Evolutionary conservation across 352 stramenopile genomes (phyloP).

Genomic region (Aphanomyces invadans): DNA sequence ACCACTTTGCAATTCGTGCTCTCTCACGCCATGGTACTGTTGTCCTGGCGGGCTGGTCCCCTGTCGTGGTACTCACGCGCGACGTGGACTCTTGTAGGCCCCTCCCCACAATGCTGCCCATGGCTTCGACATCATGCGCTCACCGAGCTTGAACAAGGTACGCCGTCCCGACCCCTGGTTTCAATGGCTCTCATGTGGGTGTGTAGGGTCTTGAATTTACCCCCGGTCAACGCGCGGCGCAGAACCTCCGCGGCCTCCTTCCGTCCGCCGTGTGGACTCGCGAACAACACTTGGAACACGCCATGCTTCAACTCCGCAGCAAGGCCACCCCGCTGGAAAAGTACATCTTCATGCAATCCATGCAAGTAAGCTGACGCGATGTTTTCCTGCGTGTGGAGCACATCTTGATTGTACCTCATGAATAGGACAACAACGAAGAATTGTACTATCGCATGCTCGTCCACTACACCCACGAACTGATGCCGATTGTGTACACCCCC

Average conservation of each 20-base stretch:
- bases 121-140: slow-evolving; percentile 68
- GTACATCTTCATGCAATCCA: slow-evolving; percentile 88
- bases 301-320: slow-evolving; percentile 76
- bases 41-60: no score
- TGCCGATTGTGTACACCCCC: slow-evolving; percentile 91
- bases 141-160: slow-evolving; percentile 88
- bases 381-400: background rate
- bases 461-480: slow-evolving; percentile 86
- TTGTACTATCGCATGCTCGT: slow-evolving; percentile 90
- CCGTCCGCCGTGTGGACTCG: slow-evolving; percentile 76
- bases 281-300: slow-evolving; percentile 81
- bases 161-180: background rate
- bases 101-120: slow-evolving; percentile 24
- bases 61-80: no score
- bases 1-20: slow-evolving; percentile 12
- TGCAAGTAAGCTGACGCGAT: slow-evolving; percentile 38
- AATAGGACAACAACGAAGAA: slow-evolving; percentile 76
- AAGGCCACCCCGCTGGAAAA: slow-evolving; percentile 87
- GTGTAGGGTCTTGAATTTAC: slow-evolving; percentile 84
- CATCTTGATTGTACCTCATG: background rate
- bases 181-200: background rate
- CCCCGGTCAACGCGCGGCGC: slow-evolving; percentile 73
- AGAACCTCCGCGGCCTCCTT: slow-evolving; percentile 88
- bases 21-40: background rate
- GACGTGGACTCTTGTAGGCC: slow-evolving; percentile 1